Evolutionary conservation across 108 stramenopile genomes (phyloP).

Genomic region (Epithemia pelagica): DNA sequence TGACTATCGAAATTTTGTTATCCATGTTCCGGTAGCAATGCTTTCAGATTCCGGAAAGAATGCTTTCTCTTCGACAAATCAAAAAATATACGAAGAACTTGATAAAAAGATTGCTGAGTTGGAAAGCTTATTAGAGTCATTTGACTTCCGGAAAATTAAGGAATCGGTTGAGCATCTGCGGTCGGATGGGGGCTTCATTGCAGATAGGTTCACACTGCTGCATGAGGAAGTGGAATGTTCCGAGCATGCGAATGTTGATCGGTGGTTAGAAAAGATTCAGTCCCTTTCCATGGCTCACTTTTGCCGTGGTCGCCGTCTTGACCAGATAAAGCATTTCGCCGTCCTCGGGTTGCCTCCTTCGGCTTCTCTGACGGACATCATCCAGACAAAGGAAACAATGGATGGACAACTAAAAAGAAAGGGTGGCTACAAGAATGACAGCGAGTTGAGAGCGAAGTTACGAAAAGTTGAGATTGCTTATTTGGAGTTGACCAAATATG

Average conservation of each 20-base stretch:
- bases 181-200: slow-evolving; percentile 29
- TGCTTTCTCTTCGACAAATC: neutral
- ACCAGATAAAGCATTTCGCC: slow-evolving; percentile 37
- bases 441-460: neutral
- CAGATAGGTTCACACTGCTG: slow-evolving; percentile 30
- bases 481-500: neutral
- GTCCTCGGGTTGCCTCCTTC: slow-evolving; percentile 39
- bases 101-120: neutral
- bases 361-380: slow-evolving; percentile 30
- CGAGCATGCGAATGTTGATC: slow-evolving; percentile 2
- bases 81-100: neutral
- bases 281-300: slow-evolving; percentile 30
- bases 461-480: neutral
- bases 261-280: slow-evolving; percentile 30
- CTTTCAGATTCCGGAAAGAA: neutral
- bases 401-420: neutral
- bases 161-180: neutral
- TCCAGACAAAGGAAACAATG: too few species aligned
- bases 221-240: slow-evolving; percentile 25
- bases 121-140: neutral
- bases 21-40: neutral
- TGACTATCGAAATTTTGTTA: neutral
- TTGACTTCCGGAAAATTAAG: neutral
- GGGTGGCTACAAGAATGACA: slow-evolving; percentile 12
- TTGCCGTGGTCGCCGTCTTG: slow-evolving; percentile 28